These are phyloP conservation scores for Zasmidium angulare DNA, from an alignment of 2,329 filamentous ascomycete genomes.

Conservation along the genomic window DNA sequence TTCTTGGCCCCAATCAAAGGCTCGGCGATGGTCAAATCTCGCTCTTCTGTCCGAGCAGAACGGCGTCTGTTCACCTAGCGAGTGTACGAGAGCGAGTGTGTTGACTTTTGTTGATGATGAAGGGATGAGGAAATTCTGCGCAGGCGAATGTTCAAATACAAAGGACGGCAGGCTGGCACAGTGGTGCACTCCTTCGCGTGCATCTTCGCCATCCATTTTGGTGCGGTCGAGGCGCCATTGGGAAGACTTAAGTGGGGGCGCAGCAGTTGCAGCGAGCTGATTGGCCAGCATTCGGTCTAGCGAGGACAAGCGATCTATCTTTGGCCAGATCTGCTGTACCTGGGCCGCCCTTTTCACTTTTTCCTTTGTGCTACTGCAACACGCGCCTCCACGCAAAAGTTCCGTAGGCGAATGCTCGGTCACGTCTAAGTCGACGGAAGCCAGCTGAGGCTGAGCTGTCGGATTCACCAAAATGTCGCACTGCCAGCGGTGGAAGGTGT, in stretches of 20 bases:
- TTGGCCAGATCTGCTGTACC: background rate
- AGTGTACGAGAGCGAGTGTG: background rate
- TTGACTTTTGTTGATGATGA: background rate
- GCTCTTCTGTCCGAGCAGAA: background rate
- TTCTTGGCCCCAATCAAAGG: background rate
- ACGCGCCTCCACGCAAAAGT: background rate
- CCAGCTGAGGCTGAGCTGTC: background rate
- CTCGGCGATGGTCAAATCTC: background rate
- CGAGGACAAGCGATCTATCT: background rate
- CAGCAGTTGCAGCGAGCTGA: background rate
- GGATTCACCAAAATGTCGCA: background rate
- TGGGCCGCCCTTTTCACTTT: background rate
- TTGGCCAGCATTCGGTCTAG: background rate
- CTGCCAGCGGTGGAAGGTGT: background rate
- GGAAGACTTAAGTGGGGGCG: background rate
- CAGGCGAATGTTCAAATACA: background rate
- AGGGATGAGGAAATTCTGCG: background rate
- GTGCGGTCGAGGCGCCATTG: background rate
- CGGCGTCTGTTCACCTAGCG: background rate
- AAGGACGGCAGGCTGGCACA: background rate
- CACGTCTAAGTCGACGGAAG: background rate
- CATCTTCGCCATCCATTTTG: too few species aligned
- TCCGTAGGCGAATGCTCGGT: background rate
- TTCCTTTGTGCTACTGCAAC: background rate
- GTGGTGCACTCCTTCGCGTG: background rate